Base-by-base conservation (phyloP, 2,329 filamentous ascomycete genomes). In the Penicillium sp. region DNA sequence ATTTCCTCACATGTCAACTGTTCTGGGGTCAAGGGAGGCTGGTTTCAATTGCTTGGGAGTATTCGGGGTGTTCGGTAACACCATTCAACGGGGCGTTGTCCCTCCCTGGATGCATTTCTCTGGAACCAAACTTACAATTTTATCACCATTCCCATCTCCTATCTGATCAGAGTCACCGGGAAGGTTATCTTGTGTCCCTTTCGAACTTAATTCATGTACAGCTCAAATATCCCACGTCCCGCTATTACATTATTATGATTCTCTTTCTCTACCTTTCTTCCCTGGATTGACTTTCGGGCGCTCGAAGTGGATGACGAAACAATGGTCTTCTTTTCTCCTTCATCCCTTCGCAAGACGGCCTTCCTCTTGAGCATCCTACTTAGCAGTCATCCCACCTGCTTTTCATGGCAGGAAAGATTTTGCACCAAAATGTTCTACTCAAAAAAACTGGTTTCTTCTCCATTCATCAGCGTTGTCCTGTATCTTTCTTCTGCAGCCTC, bases 141-240 rank as follows among this genome's bases (percentile, higher is more conserved):
- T 46, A 33, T 8, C 13, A 53, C 13, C 51, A 26, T 33, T 43
- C 53, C 53, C 53, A 37, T 19, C 28, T n/a, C 30, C 53, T 48
- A 14, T 25, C 22, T n/a, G 25, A 43, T 61, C 55, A 64, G 66
- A 59, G 11, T 6, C 35, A 14, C 11, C 4, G 14, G 58, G 53
- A 59, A 25, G 35, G 60, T 52, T 45, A 48, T 58, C 58, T 55
- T 37, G 53, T 62, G 49, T 63, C 61, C 57, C 61, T 65, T 66
- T 68, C 61, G 60, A 68, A 58, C 63, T 68, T 73, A 72, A 72
- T 67, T 71, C 65, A 65, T 75, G 73, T 74, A 75, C 70, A 73
- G 68, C 69, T 68, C 61, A 19, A 65, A 71, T 68, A 60, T 61
- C 40, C 51, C 56, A 61, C 37, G 48, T 60, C 37, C 38, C 19